phyloP scores from a whole-genome alignment of 345 rosid genomes.

The Dipteronia sinensis region DNA sequence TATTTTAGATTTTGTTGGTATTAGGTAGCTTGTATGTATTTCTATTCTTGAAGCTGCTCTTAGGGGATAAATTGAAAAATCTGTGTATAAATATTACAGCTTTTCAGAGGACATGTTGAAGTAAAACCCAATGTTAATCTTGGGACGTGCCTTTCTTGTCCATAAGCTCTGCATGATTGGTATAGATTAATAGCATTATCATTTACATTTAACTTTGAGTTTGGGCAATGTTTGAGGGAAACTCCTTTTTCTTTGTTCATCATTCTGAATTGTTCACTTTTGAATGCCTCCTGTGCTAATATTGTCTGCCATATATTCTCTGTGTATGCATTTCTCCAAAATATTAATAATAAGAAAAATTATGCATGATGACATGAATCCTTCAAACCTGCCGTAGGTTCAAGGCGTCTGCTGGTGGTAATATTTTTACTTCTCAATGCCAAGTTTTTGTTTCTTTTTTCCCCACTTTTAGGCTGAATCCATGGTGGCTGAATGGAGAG shows the following conservation, averaged over 20 bases:
- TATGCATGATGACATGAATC: slow-evolving; percentile 4
- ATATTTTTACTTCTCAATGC: slow-evolving; percentile 6
- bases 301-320: background rate
- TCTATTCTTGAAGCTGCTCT: background rate
- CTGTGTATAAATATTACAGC: background rate
- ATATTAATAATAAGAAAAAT: background rate
- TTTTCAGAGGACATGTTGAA: background rate
- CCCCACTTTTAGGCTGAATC: slow-evolving; percentile 81
- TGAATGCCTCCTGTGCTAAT: background rate
- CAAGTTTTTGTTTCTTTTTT: slow-evolving; percentile 11
- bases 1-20: background rate
- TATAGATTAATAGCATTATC: background rate
- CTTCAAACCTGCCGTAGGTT: slow-evolving; percentile 6
- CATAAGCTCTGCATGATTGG: background rate
- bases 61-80: background rate
- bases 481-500: slow-evolving; percentile 99
- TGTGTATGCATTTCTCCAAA: background rate
- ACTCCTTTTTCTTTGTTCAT: background rate
- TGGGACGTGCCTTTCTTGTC: background rate
- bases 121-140: background rate
- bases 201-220: background rate
- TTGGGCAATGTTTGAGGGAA: background rate
- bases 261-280: background rate
- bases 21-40: background rate
- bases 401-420: background rate